These are phyloP conservation scores for Pichia sp. DNA, from an alignment of 1,139 yeast species.

Conservation along the genomic window DNA sequence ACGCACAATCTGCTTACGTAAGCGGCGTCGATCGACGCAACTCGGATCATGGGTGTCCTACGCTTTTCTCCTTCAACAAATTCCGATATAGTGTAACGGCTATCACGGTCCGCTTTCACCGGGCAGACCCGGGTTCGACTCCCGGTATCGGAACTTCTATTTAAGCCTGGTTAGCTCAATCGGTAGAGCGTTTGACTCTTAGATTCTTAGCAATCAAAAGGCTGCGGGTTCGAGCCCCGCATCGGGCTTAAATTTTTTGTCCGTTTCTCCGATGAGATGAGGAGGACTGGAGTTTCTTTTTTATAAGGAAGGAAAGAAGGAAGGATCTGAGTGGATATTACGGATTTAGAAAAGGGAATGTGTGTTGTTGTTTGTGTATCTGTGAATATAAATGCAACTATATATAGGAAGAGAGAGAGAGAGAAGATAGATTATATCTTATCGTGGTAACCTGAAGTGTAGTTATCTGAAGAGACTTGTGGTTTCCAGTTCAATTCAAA, in stretches of 20 bases:
- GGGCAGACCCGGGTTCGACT: constrained; percentile 77
- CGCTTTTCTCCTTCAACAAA: background rate
- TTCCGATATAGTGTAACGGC: constrained; percentile 73
- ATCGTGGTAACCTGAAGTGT: constrained; percentile 10
- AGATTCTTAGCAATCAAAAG: constrained; percentile 32
- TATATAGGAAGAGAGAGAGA: background rate
- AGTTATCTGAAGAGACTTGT: constrained; percentile 13
- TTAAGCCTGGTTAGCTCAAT: constrained; percentile 33
- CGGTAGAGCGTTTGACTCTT: constrained; percentile 40
- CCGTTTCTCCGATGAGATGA: background rate
- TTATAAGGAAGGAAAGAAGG: background rate
- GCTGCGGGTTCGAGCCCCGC: constrained; percentile 43
- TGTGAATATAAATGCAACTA: no score
- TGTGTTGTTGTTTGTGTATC: no score
- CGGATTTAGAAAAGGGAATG: no score
- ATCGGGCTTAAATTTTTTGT: constrained; percentile 32
- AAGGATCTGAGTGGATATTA: background rate
- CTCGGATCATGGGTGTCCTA: background rate
- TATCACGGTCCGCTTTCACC: constrained; percentile 76
- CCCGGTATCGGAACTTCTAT: constrained; percentile 61
- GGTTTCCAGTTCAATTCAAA: constrained; percentile 18
- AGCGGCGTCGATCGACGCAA: no score
- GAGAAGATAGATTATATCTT: background rate
- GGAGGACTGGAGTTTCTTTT: background rate
- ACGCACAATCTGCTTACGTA: no score